Percentiles rank a stretch among this genome's conserved stretches.
Conservation (phyloP, 2,329 filamentous ascomycete genomes). For the Pseudogymnoascus sp. region DNA sequence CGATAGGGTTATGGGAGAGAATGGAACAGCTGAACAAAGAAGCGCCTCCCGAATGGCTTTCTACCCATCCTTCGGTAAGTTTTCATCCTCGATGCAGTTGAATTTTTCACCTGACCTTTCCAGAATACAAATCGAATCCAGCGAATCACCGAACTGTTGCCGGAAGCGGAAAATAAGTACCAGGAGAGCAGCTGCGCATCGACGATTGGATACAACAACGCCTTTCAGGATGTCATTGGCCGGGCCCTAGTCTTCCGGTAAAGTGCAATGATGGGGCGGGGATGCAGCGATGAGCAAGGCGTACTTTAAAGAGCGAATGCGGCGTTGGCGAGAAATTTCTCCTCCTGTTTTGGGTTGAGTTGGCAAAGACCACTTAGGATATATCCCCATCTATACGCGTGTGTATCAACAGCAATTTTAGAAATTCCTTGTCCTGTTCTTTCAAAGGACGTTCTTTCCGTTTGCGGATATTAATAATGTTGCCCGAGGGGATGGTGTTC, state of each 20-base stretch:
- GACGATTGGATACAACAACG: constrained; percentile 14
- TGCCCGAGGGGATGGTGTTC: not conserved
- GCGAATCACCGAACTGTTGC: constrained; percentile 58
- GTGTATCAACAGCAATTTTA: constrained; percentile 1
- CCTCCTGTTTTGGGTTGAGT: not conserved
- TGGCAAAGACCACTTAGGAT: not conserved
- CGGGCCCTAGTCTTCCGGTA: not conserved
- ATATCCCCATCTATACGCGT: not conserved
- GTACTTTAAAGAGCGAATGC: constrained; percentile 7
- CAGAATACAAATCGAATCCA: constrained; percentile 56
- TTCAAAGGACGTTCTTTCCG: not conserved
- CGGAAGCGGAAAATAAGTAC: constrained; percentile 48
- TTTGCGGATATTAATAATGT: not conserved
- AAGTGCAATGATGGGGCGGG: not conserved
- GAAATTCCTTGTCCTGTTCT: not conserved
- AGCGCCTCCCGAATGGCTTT: constrained; percentile 60
- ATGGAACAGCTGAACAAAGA: constrained; percentile 51
- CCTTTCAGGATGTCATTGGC: not conserved
- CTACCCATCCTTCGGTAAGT: constrained; percentile 66
- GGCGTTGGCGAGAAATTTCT: not conserved
- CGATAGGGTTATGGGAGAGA: constrained; percentile 58
- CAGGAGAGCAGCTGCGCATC: constrained; percentile 44
- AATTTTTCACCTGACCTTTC: constrained; percentile 15
- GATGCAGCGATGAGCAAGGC: not conserved
- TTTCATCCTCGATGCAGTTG: not conserved